Percentiles rank a stretch among this genome's conserved stretches.
Conservation (phyloP, 345 rosid species). For the Hevea brasiliensis region DNA sequence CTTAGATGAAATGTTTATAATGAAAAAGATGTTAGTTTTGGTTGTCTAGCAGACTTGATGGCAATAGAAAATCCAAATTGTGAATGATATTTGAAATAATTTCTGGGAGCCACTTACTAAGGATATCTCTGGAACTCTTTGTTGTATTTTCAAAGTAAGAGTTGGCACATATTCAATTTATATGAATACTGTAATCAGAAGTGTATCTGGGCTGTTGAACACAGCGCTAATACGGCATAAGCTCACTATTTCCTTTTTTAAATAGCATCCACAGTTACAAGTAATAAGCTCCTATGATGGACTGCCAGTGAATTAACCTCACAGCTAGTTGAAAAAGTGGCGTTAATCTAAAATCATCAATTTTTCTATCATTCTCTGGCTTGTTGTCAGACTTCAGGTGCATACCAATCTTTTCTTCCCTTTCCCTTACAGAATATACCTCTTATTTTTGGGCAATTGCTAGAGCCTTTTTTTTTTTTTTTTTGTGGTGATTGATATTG, state of each 20-base stretch:
- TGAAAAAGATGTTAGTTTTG: too few relatives aligned
- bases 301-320: background rate
- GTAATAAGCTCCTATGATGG: background rate
- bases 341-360: background rate
- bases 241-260: background rate
- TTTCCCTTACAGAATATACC: background rate
- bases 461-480: background rate
- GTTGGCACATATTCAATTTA: background rate
- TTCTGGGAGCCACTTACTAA: background rate
- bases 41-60: too few relatives aligned
- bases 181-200: background rate
- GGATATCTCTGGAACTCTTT: background rate
- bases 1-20: too few relatives aligned
- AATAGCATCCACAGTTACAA: background rate
- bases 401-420: background rate
- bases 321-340: background rate
- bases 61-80: too few relatives aligned
- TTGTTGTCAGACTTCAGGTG: background rate
- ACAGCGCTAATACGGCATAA: too few relatives aligned
- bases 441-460: too few relatives aligned
- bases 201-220: too few relatives aligned
- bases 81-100: too few relatives aligned
- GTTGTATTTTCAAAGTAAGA: background rate
- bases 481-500: background rate
- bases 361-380: background rate